Base-by-base conservation (phyloP, 768 basidiomycete species). In the Lactifluus rugatus region DNA sequence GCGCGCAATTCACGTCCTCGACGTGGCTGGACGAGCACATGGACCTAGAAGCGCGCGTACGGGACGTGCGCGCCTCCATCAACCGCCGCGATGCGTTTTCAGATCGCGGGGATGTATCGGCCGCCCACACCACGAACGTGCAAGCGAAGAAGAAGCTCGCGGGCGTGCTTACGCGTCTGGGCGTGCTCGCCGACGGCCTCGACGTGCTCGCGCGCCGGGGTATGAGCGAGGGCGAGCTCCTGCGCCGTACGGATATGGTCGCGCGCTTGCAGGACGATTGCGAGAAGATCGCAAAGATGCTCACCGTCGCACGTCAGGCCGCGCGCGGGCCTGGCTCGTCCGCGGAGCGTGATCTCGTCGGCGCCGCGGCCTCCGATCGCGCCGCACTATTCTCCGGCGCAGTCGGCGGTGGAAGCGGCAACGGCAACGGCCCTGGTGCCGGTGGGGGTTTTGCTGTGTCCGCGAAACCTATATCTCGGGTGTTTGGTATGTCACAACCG, bases 1-100 rank as follows among this genome's bases (percentile, higher is more conserved):
- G 44, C 13, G 48, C 69, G 31, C 79, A 81, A 58, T 90, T 90
- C 71, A 87, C 89, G 0, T 76, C 81, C 1, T 74, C 89, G 9
- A 81, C 83, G 44, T 97, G 95, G 94, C 79, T 96, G 16, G 88
- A 93, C 61, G 95, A 96, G 70, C 89, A 93, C 66, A 72, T 81
- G 53, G 84, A 86, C 53, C 72, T 95, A 9, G 88, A 91, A 68
- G 74, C 82, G 14, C 79, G 83, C 32, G 76, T 92, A 46, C 84
- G 94, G 39, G 83, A 85, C 65, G 79, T 94, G 60, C 87, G 93
- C 64, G 86, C 93, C 3, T 84, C 88, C 63, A 80, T 96, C 70
- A 87, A 91, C 73, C 82, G 87, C 68, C 85, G 94, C 50, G 92
- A 96, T 70, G 84, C 91, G 0, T 80, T 94, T 57, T 80, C 85